phyloP scores from a whole-genome alignment of 192 early-diverging fungal genomes.

The Coemansia sp. region DNA sequence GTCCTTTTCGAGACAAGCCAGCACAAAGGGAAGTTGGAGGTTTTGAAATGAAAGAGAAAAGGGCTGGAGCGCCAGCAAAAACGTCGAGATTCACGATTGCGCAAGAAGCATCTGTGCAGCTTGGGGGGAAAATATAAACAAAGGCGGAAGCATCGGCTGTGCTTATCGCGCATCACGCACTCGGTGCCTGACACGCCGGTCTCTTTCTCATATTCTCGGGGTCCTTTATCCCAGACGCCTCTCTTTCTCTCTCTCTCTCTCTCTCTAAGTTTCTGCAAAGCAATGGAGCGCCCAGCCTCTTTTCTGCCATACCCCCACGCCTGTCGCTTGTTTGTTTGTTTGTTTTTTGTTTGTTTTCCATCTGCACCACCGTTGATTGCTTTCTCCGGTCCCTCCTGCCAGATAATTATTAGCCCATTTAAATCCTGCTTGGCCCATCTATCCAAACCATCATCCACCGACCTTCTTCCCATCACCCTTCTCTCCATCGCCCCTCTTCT shows the following conservation, averaged over 20 bases:
- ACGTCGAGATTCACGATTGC: background rate
- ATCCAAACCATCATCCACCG: background rate
- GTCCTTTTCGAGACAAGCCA: background rate
- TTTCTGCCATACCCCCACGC: background rate
- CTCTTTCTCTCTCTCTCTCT: too few relatives aligned
- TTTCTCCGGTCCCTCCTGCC: background rate
- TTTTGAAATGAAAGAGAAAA: background rate
- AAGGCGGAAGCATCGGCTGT: background rate
- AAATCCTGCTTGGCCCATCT: conserved; percentile 1
- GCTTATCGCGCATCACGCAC: too few relatives aligned
- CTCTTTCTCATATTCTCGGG: background rate
- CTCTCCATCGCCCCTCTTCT: background rate
- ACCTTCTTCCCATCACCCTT: background rate
- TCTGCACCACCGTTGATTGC: background rate
- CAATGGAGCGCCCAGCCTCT: background rate
- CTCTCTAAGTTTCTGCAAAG: too few relatives aligned
- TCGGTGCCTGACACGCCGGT: background rate
- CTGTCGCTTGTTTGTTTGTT: background rate
- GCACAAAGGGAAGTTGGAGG: background rate
- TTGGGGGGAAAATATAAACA: conserved; percentile 4
- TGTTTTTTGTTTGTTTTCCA: background rate
- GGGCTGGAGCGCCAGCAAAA: background rate
- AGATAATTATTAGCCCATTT: background rate
- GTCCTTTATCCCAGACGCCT: too few relatives aligned
- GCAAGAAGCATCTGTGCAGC: background rate